These are phyloP conservation scores for Diphasiastrum complanatum DNA, from an alignment of 83 land plant species.

Conservation along the genomic window DNA sequence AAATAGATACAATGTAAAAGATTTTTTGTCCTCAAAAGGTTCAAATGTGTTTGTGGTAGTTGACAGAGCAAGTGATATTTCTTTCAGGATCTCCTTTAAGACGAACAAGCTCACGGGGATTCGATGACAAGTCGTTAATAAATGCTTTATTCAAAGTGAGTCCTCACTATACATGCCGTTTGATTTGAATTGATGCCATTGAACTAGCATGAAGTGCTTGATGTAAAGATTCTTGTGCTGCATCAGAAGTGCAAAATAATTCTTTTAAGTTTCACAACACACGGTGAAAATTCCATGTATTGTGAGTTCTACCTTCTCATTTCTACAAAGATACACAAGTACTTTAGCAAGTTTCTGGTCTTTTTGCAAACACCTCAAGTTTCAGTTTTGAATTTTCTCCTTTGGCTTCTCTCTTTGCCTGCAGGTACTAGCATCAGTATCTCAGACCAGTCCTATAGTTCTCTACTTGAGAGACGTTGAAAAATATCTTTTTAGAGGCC, in stretches of 20 bases:
- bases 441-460: conserved; percentile 51
- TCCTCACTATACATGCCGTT: no score
- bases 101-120: conserved; percentile 53
- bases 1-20: no score
- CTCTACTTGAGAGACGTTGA: conserved; percentile 79
- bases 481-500: conserved; percentile 47
- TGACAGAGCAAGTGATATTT: not conserved
- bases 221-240: no score
- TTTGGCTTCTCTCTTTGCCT: conserved; percentile 4
- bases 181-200: no score
- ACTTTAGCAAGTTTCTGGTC: not conserved
- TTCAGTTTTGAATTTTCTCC: not conserved
- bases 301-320: no score
- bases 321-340: not conserved
- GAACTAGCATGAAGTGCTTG: no score
- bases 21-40: no score
- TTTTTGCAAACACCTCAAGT: not conserved
- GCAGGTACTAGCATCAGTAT: conserved; percentile 60
- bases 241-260: no score
- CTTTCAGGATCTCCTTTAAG: conserved; percentile 23
- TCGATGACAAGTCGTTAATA: conserved; percentile 65
- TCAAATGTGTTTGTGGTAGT: not conserved
- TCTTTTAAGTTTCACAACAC: no score
- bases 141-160: conserved; percentile 72
- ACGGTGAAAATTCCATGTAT: no score